Evolutionary conservation across 2,329 filamentous ascomycete species (phyloP), one percentile per base, ranked within the genome.

Genomic region (Aurifilum marmelostoma): DNA sequence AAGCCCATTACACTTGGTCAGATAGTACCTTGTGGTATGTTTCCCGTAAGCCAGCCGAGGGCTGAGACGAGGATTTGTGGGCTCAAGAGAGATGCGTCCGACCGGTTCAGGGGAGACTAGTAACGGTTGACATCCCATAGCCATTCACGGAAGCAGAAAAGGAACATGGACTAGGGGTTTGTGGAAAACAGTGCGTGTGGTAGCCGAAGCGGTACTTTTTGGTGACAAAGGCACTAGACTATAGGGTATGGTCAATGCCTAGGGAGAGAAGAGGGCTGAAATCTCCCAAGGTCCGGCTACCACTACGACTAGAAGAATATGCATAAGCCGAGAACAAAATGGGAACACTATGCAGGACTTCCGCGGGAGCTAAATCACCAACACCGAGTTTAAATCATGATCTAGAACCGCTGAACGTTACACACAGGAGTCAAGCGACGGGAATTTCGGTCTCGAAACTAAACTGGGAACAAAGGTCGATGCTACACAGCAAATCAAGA

Each of bases 381-480:
- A 56, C 52, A 27, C 12, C 24, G 24, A 56, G 24, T 2, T n/a
- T 56, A 54, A 2, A 16, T 18, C 29, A 29, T 12, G 6, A 56
- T 27, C 18, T 52, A 11, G 52, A 56, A 29, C 18, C 24, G 24
- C 12, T 56, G 24, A 56, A 24, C 52, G 52, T 56, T 29, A n/a
- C 27, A 59, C 56, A 59, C 29, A 59, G 16, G 11, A 59, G 43
- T 18, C 29, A 59, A 37, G 56, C 7, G 56, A 21, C 29, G 1
- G 34, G 62, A 60, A 58, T 7, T 34, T 34, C n/a, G 24, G 21
- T 3, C 43, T 50, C 27, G 43, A 54, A 61, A 37, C 68, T 65
- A 67, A 61, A 37, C 68, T 65, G 65, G 61, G 65, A 24, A 62
- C 64, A 59, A n/a, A n/a, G n/a, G n/a, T n/a, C n/a, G n/a, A n/a